Base-by-base conservation (phyloP, 2,329 filamentous ascomycete species). In the Fusarium beomiforme region DNA sequence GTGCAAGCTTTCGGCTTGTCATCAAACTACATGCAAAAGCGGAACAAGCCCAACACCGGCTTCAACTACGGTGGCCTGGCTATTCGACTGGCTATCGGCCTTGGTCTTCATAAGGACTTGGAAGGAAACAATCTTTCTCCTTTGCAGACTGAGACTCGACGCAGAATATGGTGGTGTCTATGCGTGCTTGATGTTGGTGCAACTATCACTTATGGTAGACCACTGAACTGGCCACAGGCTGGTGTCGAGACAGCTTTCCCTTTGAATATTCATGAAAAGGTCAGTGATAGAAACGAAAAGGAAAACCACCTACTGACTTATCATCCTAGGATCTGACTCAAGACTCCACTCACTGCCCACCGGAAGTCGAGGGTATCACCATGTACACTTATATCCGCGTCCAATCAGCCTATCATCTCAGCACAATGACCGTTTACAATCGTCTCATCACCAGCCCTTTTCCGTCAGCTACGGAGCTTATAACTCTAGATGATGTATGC, bases 361-460 rank as follows among this genome's bases (percentile, higher is more conserved):
- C 61, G 4, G 67, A 70, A 42, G 56, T 70, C 2, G 67, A 70
- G 1, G 67, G 67, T 3, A 62, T 70, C 11, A 70, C 67, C 2
- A 61, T 46, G 34, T 70, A 67, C 16, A 70, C 67, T 0, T 70
- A 70, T 5, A 31, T 70, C 23, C 56, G 67, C 8, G 67, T 70
- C 14, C 67, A 70, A 13, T 67, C 67, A 12, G 60, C 67, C 8
- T 70, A 70, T 8, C 67, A 70, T 24, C 66, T 70, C 26, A 67
- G 51, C 34, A 70, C 67, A 36, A 70, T 70, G 67, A 54, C 66
- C 1, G 36, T 70, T 8, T 70, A 70, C 13, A 70, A 70, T 19
- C 67, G 67, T 16, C 61, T 70, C 12, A 70, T 70, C n/a, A 70
- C 67, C 17, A 70, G 61, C 11, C 67, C 67, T 10, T 70, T 70